Evolutionary conservation across 1,139 yeast genomes (phyloP).

Genomic region (Candida tropicalis): DNA sequence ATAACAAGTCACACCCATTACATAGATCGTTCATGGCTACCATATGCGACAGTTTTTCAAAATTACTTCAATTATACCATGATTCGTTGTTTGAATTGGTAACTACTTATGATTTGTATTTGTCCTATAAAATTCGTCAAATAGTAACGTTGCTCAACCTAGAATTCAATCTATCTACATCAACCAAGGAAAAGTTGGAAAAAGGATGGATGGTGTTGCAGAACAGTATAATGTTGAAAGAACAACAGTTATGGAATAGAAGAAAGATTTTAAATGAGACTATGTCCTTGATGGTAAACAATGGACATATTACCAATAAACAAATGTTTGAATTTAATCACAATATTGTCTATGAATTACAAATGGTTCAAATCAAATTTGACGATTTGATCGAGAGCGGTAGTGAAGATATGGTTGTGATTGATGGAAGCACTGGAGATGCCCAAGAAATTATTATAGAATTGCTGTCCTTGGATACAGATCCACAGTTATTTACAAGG

Average conservation of each 20-base stretch:
- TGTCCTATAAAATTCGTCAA: conserved; percentile 2
- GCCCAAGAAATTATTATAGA: not conserved
- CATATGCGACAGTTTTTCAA: not conserved
- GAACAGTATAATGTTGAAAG: conserved; percentile 3
- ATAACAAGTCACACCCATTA: too few species aligned
- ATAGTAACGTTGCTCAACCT: conserved; percentile 1
- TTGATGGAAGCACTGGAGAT: conserved; percentile 3
- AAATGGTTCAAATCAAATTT: conserved; percentile 3
- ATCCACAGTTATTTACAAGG: conserved; percentile 2
- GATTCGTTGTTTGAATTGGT: conserved; percentile 1
- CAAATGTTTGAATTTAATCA: conserved; percentile 2
- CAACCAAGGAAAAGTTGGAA: conserved; percentile 1
- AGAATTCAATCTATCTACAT: not conserved
- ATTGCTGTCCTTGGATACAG: conserved; percentile 1
- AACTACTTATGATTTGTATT: not conserved
- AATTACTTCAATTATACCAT: conserved; percentile 1
- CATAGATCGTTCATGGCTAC: not conserved
- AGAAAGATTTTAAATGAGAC: conserved; percentile 1
- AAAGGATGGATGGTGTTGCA: conserved; percentile 3
- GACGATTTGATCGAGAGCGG: conserved; percentile 4
- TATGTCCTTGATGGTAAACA: not conserved
- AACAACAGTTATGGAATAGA: not conserved
- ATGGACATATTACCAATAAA: not conserved
- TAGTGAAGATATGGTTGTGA: not conserved
- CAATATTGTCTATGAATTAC: conserved; percentile 2